Evolutionary conservation across 2,329 filamentous ascomycete species (phyloP).

Genomic region (Aspergillus melleus): DNA sequence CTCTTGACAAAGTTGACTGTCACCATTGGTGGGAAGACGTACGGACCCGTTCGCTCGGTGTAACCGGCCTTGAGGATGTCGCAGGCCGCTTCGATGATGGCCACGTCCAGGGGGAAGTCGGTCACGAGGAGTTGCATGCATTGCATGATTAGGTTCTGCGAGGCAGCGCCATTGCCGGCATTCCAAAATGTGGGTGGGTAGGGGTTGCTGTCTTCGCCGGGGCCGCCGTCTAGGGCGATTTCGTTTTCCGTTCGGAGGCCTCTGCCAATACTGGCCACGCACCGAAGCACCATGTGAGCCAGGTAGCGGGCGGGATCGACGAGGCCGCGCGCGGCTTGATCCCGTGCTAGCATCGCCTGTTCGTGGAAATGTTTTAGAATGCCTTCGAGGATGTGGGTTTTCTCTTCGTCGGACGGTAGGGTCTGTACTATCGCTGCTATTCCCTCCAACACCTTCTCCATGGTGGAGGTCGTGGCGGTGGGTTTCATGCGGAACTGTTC

Average conservation of each 20-base stretch:
- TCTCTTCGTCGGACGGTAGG: conserved; percentile 39
- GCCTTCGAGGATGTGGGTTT: conserved; percentile 39
- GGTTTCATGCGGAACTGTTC: conserved; percentile 39
- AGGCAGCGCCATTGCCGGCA: conserved; percentile 28
- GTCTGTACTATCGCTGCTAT: conserved; percentile 48
- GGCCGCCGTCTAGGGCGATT: conserved; percentile 35
- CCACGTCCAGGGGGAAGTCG: conserved; percentile 40
- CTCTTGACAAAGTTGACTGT: conserved; percentile 44
- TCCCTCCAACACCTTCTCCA: conserved; percentile 46
- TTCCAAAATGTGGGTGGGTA: conserved; percentile 42
- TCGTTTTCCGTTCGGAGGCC: conserved; percentile 41
- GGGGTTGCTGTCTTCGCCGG: conserved; percentile 22
- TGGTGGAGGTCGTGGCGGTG: conserved; percentile 37
- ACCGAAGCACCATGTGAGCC: conserved; percentile 39
- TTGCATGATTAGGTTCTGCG: conserved; percentile 41
- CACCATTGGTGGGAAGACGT: conserved; percentile 44
- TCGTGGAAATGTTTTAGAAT: conserved; percentile 40
- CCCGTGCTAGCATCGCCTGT: conserved; percentile 33
- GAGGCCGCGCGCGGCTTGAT: conserved; percentile 31
- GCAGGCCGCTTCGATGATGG: conserved; percentile 47
- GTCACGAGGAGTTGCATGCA: conserved; percentile 42
- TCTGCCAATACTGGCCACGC: conserved; percentile 43
- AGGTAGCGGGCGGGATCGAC: conserved; percentile 35
- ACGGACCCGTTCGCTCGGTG: conserved; percentile 45
- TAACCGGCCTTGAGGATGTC: conserved; percentile 49